phyloP scores from a whole-genome alignment of 805 yeast genomes.

The Candida sphagnicola region DNA sequence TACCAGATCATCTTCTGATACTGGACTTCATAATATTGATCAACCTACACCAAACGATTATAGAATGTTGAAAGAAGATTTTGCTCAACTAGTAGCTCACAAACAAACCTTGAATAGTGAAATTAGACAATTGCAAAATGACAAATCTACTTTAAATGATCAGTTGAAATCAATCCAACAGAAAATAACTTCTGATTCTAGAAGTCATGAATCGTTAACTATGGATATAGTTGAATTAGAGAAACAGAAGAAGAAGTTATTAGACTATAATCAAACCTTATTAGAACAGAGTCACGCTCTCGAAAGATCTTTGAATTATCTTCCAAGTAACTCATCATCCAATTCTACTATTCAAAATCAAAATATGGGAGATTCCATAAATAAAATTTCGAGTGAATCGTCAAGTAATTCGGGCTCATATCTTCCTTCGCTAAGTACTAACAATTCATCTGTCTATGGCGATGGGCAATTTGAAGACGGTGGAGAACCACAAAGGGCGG shows the following conservation, averaged over 20 bases:
- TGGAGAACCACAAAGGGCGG: conserved; percentile 36
- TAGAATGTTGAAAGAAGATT: conserved; percentile 28
- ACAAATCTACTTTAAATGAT: conserved; percentile 16
- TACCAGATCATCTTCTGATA: conserved; percentile 42
- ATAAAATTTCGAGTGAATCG: conserved; percentile 5
- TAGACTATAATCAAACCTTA: conserved; percentile 20
- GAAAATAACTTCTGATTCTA: conserved; percentile 38
- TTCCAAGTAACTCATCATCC: conserved; percentile 3
- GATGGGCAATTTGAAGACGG: conserved; percentile 17
- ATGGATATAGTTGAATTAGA: conserved; percentile 52
- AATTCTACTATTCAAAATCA: conserved; percentile 1
- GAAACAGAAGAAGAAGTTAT: conserved; percentile 42
- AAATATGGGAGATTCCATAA: conserved; percentile 1
- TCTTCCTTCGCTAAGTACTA: conserved; percentile 4
- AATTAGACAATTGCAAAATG: conserved; percentile 22
- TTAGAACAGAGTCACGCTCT: conserved; percentile 13
- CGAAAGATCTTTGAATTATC: conserved; percentile 2
- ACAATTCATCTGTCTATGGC: conserved; percentile 2
- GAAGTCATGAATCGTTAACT: conserved; percentile 39
- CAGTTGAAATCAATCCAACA: conserved; percentile 36
- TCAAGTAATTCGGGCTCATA: conserved; percentile 14
- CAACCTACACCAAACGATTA: conserved; percentile 13
- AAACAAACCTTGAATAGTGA: conserved; percentile 22
- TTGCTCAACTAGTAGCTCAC: conserved; percentile 29
- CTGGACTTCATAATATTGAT: conserved; percentile 22